Percentiles rank a stretch among this genome's conserved stretches.
phyloP scores from a whole-genome alignment of 2,329 filamentous ascomycete species.

The Penicillium sp. region DNA sequence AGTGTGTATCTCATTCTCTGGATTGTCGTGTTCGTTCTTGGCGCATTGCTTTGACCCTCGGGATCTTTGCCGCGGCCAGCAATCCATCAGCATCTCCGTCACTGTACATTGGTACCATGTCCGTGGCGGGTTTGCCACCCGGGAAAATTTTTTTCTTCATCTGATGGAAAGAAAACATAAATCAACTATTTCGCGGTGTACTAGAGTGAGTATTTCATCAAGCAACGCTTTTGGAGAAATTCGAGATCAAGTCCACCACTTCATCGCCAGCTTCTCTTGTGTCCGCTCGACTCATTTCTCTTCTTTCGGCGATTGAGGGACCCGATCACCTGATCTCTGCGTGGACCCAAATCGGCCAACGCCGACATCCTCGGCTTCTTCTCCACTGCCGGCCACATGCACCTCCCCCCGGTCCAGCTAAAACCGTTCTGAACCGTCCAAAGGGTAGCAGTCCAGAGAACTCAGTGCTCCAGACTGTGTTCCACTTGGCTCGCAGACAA shows the following conservation, averaged over 20 bases:
- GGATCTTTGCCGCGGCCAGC: constrained; percentile 3
- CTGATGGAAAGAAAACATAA: too few relatives aligned
- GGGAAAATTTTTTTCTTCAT: constrained; percentile 1
- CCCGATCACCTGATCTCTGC: neutral
- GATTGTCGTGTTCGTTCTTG: neutral
- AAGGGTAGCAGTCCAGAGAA: too few relatives aligned
- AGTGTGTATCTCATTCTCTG: too few relatives aligned
- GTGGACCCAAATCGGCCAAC: constrained; percentile 10
- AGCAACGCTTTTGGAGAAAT: too few relatives aligned
- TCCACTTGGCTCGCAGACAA: too few relatives aligned
- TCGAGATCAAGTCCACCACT: neutral
- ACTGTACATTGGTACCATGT: neutral
- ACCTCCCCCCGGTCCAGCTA: neutral
- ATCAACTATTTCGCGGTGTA: too few relatives aligned
- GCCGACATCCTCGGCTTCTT: constrained; percentile 24
- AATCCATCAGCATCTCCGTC: neutral
- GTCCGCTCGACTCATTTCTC: too few relatives aligned
- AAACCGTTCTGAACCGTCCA: neutral
- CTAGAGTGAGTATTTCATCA: too few relatives aligned
- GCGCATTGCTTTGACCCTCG: constrained; percentile 1
- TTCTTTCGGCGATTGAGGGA: neutral
- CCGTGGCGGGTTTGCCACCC: constrained; percentile 12
- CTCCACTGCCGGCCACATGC: constrained; percentile 23
- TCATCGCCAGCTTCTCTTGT: neutral
- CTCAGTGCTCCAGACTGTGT: too few relatives aligned